Conservation (phyloP, 2,329 filamentous ascomycete genomes). For the Diaporthe longicolla region DNA sequence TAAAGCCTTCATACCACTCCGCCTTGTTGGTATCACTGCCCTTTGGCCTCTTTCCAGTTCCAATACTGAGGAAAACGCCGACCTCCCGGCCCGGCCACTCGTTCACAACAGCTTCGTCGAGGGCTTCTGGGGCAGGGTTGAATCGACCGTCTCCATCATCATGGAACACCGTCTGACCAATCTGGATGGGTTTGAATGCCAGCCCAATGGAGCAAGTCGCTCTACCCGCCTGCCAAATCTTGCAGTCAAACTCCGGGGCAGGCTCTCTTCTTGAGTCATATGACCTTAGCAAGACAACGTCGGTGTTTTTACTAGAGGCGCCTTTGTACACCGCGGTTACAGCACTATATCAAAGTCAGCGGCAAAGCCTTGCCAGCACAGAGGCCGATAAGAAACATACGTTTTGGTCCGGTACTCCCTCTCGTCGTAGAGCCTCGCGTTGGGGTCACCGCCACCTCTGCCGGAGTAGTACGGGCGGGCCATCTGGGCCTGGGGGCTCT, state of each 20-base stretch:
- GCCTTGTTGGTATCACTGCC: slow-evolving; percentile 77
- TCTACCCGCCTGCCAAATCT: slow-evolving; percentile 95
- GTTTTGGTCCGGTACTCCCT: slow-evolving; percentile 91
- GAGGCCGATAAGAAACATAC: slow-evolving; percentile 66
- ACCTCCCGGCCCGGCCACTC: slow-evolving; percentile 96
- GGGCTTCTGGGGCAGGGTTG: slow-evolving; percentile 86
- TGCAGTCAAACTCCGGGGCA: slow-evolving; percentile 91
- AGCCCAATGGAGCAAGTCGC: slow-evolving; percentile 93
- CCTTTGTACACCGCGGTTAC: slow-evolving; percentile 94
- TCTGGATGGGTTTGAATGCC: slow-evolving; percentile 95
- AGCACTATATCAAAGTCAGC: slow-evolving; percentile 68
- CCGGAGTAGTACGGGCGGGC: slow-evolving; percentile 67
- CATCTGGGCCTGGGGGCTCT: slow-evolving; percentile 71
- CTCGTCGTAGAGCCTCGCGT: slow-evolving; percentile 89
- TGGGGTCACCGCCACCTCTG: slow-evolving; percentile 80
- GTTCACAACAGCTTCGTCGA: slow-evolving; percentile 92
- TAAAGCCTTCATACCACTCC: slow-evolving; percentile 93
- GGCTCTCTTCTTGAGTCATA: slow-evolving; percentile 96
- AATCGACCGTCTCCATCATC: slow-evolving; percentile 94
- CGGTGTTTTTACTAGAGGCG: slow-evolving; percentile 73
- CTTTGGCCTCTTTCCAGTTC: slow-evolving; percentile 86
- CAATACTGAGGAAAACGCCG: slow-evolving; percentile 91
- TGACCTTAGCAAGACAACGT: slow-evolving; percentile 84
- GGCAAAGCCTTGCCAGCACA: slow-evolving; percentile 15
- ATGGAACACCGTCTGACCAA: slow-evolving; percentile 93